phyloP scores from a whole-genome alignment of 768 basidiomycete species.

The Phanerochaete sordida region DNA sequence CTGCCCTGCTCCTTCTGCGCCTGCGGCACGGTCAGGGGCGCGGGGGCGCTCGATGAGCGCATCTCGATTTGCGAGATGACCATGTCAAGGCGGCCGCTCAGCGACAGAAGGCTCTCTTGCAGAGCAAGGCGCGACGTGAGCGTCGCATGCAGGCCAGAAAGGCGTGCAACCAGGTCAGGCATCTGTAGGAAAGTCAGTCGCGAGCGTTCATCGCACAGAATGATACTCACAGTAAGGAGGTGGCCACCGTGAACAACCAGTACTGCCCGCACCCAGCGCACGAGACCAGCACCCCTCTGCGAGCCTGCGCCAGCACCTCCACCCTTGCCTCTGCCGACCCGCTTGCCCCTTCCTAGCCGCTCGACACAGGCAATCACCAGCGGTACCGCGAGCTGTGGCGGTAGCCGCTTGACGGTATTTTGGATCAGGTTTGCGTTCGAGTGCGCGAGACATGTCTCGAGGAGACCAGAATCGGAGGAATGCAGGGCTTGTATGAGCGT shows the following conservation, averaged over 20 bases:
- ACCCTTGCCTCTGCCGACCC: constrained; percentile 71
- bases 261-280: constrained; percentile 78
- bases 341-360: constrained; percentile 72
- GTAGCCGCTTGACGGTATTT: constrained; percentile 83
- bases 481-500: constrained; percentile 96
- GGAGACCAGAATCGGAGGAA: constrained; percentile 82
- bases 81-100: constrained; percentile 90
- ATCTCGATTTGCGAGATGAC: constrained; percentile 92
- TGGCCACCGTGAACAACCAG: constrained; percentile 85
- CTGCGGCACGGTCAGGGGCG: constrained; percentile 41
- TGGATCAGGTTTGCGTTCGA: constrained; percentile 78
- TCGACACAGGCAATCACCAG: constrained; percentile 88
- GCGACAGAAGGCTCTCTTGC: constrained; percentile 78
- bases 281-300: constrained; percentile 66
- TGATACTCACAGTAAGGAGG: constrained; percentile 92
- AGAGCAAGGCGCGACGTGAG: constrained; percentile 76
- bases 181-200: constrained; percentile 48
- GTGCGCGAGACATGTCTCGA: constrained; percentile 86
- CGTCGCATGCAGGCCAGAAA: constrained; percentile 81
- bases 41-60: constrained; percentile 69
- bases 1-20: constrained; percentile 30
- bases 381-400: constrained; percentile 82
- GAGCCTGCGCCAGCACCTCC: constrained; percentile 77
- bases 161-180: constrained; percentile 84
- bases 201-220: background rate